Percentiles rank a stretch among this genome's conserved stretches.
phyloP scores from a whole-genome alignment of 352 stramenopile species.

The Plasmopara muralis region DNA sequence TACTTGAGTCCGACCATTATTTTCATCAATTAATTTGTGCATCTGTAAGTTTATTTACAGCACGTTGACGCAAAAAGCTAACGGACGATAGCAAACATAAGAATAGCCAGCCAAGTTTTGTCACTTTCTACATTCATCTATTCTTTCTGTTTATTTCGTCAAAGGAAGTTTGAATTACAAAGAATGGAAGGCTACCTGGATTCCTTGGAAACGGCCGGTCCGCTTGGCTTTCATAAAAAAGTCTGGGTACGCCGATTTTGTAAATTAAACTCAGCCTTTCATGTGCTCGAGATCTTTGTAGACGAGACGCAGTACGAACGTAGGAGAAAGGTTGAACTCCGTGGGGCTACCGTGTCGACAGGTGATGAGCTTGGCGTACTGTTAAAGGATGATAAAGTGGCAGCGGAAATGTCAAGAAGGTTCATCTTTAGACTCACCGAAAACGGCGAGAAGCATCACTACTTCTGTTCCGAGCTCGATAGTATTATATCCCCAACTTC shows the following conservation, averaged over 20 bases:
- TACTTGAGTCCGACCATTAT: no score
- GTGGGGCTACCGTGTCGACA: conserved; percentile 35
- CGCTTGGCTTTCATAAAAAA: conserved; percentile 29
- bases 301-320: conserved; percentile 37
- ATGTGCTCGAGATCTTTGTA: conserved; percentile 54
- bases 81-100: no score
- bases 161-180: neutral
- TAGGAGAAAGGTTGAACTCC: conserved; percentile 37
- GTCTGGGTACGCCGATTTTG: conserved; percentile 46
- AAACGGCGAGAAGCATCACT: conserved; percentile 30
- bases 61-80: no score
- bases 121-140: no score
- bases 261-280: conserved; percentile 37
- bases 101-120: no score
- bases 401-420: conserved; percentile 48
- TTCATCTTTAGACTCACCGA: conserved; percentile 64
- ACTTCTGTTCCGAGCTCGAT: conserved; percentile 46
- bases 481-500: conserved; percentile 3
- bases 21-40: no score
- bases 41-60: no score
- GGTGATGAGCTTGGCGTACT: conserved; percentile 53
- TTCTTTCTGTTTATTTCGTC: no score
- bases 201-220: conserved; percentile 32
- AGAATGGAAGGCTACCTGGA: conserved; percentile 58
- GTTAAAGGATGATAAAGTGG: conserved; percentile 19